A percentile compares a stretch with the other conserved stretches of the same genome.
Evolutionary conservation across 2,329 filamentous ascomycete species (phyloP).

Genomic region (Pseudohalonectria lignicola): DNA sequence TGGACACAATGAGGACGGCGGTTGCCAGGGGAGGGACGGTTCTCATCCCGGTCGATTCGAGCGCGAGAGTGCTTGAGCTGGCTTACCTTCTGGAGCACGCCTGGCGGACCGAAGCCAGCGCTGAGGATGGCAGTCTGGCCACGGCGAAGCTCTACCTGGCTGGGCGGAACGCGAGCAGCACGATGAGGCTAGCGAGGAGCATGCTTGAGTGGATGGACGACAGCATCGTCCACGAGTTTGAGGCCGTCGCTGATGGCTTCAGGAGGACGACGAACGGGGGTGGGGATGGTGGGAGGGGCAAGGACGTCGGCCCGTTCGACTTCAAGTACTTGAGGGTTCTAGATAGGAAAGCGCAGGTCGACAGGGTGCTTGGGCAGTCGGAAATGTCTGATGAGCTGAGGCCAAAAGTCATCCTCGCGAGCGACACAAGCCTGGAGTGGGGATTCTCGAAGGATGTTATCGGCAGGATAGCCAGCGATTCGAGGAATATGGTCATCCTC

Average conservation of each 20-base stretch:
- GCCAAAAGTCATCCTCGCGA: conserved; percentile 77
- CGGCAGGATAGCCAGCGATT: conserved; percentile 60
- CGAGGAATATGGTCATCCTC: conserved; percentile 74
- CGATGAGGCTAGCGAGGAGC: conserved; percentile 81
- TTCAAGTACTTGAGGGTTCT: conserved; percentile 77
- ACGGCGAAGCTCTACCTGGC: conserved; percentile 65
- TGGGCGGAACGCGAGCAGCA: conserved; percentile 75
- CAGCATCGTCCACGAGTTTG: conserved; percentile 83
- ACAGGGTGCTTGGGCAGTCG: conserved; percentile 47
- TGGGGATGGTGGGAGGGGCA: conserved; percentile 33
- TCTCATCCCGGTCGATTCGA: conserved; percentile 88
- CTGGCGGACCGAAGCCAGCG: conserved; percentile 58
- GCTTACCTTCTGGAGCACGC: conserved; percentile 88
- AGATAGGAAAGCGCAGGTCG: conserved; percentile 71
- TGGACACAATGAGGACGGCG: conserved; percentile 72
- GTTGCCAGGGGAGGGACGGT: conserved; percentile 79
- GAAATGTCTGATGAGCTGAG: conserved; percentile 6
- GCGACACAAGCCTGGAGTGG: conserved; percentile 85
- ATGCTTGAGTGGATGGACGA: conserved; percentile 99
- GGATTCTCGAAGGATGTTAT: conserved; percentile 82
- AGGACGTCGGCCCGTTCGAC: conserved; percentile 67
- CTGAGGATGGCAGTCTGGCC: conserved; percentile 36
- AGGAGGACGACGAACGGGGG: conserved; percentile 28
- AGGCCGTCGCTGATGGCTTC: conserved; percentile 48
- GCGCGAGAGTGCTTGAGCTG: conserved; percentile 84